phyloP scores from a whole-genome alignment of 2,329 filamentous ascomycete genomes.

The Talaromyces rugulosus region DNA sequence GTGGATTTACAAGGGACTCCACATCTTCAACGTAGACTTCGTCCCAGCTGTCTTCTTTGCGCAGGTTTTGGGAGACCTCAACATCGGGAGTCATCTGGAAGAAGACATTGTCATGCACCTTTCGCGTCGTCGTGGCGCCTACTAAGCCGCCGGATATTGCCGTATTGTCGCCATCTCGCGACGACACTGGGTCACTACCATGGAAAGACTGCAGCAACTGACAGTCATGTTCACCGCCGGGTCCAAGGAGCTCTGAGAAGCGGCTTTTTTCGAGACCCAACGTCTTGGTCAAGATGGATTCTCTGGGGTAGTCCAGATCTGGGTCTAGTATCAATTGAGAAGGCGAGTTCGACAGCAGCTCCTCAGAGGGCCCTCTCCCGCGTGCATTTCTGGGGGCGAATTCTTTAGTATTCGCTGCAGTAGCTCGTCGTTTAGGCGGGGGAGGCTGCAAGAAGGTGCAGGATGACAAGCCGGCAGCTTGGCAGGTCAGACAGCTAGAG shows the following conservation, averaged over 20 bases:
- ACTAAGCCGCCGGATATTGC: not conserved
- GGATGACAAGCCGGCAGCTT: slow-evolving; percentile 66
- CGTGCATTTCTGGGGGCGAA: slow-evolving; percentile 61
- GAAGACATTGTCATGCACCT: slow-evolving; percentile 8
- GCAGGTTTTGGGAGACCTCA: slow-evolving; percentile 5
- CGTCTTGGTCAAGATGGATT: slow-evolving; percentile 10
- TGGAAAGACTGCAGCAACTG: not conserved
- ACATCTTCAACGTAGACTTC: slow-evolving; percentile 32
- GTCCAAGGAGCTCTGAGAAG: slow-evolving; percentile 10
- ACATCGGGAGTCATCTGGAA: slow-evolving; percentile 9
- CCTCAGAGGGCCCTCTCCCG: not conserved
- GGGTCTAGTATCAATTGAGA: not conserved
- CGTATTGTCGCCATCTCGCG: not conserved
- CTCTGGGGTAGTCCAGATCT: slow-evolving; percentile 7
- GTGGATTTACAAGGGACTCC: slow-evolving; percentile 69
- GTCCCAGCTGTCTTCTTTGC: slow-evolving; percentile 2
- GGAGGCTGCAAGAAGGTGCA: slow-evolving; percentile 76
- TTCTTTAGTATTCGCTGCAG: slow-evolving; percentile 82
- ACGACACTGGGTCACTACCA: not conserved
- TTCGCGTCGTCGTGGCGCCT: slow-evolving; percentile 2
- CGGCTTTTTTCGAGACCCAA: slow-evolving; percentile 10
- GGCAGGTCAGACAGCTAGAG: slow-evolving; percentile 68
- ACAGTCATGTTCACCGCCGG: slow-evolving; percentile 7
- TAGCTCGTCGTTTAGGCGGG: slow-evolving; percentile 76
- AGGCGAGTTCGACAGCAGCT: not conserved